Evolutionary conservation across 331 rosid species (phyloP).

Genomic region (Cydonia oblonga): DNA sequence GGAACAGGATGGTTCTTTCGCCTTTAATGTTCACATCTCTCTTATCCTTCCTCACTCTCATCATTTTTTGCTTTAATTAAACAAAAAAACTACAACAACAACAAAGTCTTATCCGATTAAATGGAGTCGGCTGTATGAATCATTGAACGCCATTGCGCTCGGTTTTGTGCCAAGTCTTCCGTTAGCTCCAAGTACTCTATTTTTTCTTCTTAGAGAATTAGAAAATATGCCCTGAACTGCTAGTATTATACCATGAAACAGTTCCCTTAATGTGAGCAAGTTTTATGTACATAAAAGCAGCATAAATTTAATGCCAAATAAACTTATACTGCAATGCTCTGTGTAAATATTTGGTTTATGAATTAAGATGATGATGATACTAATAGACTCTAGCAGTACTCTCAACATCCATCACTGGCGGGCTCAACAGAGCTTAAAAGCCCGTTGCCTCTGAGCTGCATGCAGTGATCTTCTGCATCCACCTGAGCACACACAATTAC

Average conservation of each 20-base stretch:
- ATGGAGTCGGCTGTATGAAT: too few relatives aligned
- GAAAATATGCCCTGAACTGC: too few relatives aligned
- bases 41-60: neutral
- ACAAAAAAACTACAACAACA: too few relatives aligned
- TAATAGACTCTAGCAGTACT: neutral
- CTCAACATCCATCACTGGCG: constrained; percentile 53
- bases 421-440: constrained; percentile 86
- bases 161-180: rapidly evolving
- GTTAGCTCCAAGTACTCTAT: too few relatives aligned
- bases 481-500: constrained; percentile 77
- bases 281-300: neutral
- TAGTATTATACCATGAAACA: neutral
- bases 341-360: neutral
- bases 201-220: too few relatives aligned
- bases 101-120: too few relatives aligned
- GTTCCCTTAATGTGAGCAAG: constrained; percentile 1
- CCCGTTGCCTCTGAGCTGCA: constrained; percentile 88
- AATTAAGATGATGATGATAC: neutral
- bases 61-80: neutral
- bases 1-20: neutral
- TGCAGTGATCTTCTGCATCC: constrained; percentile 94
- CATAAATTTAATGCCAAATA: too few relatives aligned
- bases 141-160: rapidly evolving
- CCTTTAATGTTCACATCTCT: neutral
- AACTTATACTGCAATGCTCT: neutral